Percentiles rank a stretch among this genome's conserved stretches.
Evolutionary conservation across 345 rosid species (phyloP).

Genomic region (Salix brachista): DNA sequence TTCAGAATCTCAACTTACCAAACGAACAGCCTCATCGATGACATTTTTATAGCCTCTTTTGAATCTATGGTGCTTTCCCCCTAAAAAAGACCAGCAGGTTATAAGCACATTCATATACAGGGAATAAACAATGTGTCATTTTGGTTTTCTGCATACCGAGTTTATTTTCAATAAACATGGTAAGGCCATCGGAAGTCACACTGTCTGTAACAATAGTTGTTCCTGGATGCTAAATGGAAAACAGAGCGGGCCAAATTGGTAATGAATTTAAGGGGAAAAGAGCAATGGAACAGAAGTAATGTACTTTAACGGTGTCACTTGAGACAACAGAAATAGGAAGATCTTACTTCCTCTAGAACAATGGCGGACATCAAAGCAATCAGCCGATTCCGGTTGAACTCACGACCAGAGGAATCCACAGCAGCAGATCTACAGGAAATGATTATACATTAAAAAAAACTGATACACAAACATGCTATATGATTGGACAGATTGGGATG

Average conservation of each 20-base stretch:
- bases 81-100: conserved; percentile 33
- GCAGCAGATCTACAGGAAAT: conserved; percentile 80
- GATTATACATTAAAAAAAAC: background rate
- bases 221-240: conserved; percentile 73
- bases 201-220: conserved; percentile 95
- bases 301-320: background rate
- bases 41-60: conserved; percentile 98
- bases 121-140: background rate
- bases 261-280: background rate
- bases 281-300: background rate
- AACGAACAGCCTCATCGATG: conserved; percentile 86
- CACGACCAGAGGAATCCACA: conserved; percentile 86
- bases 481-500: background rate
- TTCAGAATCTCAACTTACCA: conserved; percentile 51
- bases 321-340: conserved; percentile 7
- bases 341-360: conserved; percentile 88
- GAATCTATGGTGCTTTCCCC: conserved; percentile 94
- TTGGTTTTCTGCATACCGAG: conserved; percentile 54
- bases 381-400: conserved; percentile 85
- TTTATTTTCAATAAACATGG: conserved; percentile 78
- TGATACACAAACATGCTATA: background rate
- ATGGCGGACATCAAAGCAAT: conserved; percentile 91
- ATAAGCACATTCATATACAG: conserved; percentile 4
- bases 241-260: background rate
- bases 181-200: conserved; percentile 94